Conservation (phyloP, 768 basidiomycete genomes). For the Russula brevipes region DNA sequence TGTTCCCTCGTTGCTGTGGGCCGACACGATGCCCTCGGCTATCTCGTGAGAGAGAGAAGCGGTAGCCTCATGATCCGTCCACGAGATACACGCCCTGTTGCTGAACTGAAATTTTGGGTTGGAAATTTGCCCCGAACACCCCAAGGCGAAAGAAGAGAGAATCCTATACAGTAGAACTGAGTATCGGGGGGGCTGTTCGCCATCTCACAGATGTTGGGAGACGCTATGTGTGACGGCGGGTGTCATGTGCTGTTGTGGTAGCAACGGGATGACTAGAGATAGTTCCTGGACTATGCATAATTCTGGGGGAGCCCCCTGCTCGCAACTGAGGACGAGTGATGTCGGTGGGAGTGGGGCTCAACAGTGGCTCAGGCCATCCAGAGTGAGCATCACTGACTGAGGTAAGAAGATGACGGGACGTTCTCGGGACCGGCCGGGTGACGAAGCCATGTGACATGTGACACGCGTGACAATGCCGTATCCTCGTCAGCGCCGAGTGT, state of each 20-base stretch:
- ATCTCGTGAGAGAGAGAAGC: conserved; percentile 9
- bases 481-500: too few relatives aligned
- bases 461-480: too few relatives aligned
- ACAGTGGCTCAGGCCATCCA: not conserved
- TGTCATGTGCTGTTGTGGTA: not conserved
- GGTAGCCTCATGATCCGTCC: not conserved
- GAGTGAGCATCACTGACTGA: too few relatives aligned
- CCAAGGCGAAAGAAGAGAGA: not conserved
- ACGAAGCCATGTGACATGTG: not conserved
- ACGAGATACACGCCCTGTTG: not conserved
- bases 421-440: too few relatives aligned
- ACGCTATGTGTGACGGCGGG: not conserved
- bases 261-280: conserved; percentile 5
- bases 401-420: too few relatives aligned
- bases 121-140: not conserved
- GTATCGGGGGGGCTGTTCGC: not conserved
- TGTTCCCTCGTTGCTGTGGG: conserved; percentile 1
- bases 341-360: not conserved
- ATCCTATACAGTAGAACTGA: not conserved
- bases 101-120: not conserved
- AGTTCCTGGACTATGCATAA: not conserved
- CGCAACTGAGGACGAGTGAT: not conserved
- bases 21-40: conserved; percentile 3
- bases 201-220: not conserved
- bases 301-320: not conserved